A percentile compares a stretch with the other conserved stretches of the same genome.
Evolutionary conservation across 345 rosid species (phyloP).

Genomic region (Citrus inodora): DNA sequence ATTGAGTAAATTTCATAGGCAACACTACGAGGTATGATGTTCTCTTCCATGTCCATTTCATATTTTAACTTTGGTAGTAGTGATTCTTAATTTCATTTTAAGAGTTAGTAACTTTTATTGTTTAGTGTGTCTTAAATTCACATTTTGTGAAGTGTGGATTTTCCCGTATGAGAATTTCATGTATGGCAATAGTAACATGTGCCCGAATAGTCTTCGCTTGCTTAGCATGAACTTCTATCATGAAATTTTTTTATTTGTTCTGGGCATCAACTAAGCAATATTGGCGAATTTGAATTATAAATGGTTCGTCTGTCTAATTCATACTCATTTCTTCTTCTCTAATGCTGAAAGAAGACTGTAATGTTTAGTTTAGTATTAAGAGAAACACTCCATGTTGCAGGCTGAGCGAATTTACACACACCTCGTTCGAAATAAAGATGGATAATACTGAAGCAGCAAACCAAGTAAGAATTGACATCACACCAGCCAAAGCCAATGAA

Average conservation of each 20-base stretch:
- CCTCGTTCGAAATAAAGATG: not conserved
- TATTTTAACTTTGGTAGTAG: not conserved
- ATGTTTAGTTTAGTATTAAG: not conserved
- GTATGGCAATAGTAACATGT: not conserved
- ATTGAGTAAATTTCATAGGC: not conserved
- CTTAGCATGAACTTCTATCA: not conserved
- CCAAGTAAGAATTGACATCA: constrained; percentile 33
- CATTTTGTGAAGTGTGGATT: not conserved
- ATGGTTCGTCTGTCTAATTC: not conserved
- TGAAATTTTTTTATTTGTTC: not conserved
- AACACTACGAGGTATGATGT: not conserved
- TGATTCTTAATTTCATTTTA: not conserved
- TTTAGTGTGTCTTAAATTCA: not conserved
- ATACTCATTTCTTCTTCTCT: not conserved
- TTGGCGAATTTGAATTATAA: not conserved
- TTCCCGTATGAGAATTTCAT: not conserved
- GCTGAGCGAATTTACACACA: not conserved
- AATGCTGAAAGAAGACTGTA: not conserved
- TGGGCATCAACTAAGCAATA: not conserved
- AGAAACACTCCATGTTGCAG: not conserved
- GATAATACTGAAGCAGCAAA: not conserved
- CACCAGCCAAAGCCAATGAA: not conserved
- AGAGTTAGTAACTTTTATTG: no score
- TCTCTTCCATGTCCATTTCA: not conserved
- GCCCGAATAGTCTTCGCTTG: not conserved